Evolutionary conservation across 805 yeast species (phyloP).

Genomic region (Metschnikowia kunwiensis): DNA sequence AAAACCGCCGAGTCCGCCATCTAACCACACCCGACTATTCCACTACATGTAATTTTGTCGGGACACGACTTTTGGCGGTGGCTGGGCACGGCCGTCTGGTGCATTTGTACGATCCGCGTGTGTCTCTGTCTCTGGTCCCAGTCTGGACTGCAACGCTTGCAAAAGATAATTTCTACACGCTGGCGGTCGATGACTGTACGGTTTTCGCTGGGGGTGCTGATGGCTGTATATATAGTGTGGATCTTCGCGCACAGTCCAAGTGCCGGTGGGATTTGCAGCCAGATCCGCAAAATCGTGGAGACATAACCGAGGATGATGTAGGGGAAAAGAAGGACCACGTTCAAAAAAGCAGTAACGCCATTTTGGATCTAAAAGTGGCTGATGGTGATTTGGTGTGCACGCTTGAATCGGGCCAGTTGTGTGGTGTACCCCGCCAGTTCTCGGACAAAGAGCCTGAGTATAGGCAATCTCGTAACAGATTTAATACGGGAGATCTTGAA

Average conservation of each 20-base stretch:
- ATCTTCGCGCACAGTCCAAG: constrained; percentile 15
- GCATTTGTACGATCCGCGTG: constrained; percentile 16
- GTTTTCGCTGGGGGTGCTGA: constrained; percentile 18
- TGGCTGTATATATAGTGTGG: constrained; percentile 16
- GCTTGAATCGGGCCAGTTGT: constrained; percentile 10
- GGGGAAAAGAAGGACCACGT: too few relatives aligned
- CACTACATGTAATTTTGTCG: constrained; percentile 11
- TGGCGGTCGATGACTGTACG: constrained; percentile 12
- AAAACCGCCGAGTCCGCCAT: constrained; percentile 10
- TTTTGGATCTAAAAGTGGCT: constrained; percentile 7
- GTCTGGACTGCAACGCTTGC: constrained; percentile 12
- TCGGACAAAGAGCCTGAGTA: background rate
- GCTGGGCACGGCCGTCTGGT: constrained; percentile 18
- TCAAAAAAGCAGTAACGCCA: too few relatives aligned
- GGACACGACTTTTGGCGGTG: constrained; percentile 14
- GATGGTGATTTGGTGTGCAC: constrained; percentile 1
- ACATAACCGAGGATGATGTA: too few relatives aligned
- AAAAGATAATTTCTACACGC: constrained; percentile 16
- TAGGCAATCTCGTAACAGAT: too few relatives aligned
- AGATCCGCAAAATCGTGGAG: too few relatives aligned
- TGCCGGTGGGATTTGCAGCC: constrained; percentile 10
- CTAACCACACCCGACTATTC: constrained; percentile 12
- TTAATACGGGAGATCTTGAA: too few relatives aligned
- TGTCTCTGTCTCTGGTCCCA: constrained; percentile 5
- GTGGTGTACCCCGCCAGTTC: constrained; percentile 7